Evolutionary conservation across 2,329 filamentous ascomycete species (phyloP).

Genomic region (Penicillium griseofulvum): DNA sequence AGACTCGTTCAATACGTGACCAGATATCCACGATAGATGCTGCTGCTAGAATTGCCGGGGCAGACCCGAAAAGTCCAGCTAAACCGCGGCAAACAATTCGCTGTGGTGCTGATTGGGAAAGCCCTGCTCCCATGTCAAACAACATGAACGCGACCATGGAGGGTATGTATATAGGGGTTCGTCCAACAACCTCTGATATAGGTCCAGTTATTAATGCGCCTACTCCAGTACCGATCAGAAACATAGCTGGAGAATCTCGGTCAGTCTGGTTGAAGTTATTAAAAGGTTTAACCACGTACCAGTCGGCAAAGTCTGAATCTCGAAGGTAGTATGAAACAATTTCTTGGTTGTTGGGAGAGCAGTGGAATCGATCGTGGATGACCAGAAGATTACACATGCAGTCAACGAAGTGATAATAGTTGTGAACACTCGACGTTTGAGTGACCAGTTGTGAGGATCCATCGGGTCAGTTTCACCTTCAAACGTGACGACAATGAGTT

Average conservation of each 20-base stretch:
- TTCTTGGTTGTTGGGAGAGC: conserved; percentile 42
- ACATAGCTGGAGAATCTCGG: conserved; percentile 27
- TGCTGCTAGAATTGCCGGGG: conserved; percentile 45
- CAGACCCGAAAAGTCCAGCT: conserved; percentile 49
- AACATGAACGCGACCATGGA: conserved; percentile 46
- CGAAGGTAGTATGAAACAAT: conserved; percentile 12
- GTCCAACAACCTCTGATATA: conserved; percentile 48
- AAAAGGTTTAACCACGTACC: conserved; percentile 42
- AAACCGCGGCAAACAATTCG: conserved; percentile 52
- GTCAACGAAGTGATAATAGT: conserved; percentile 34
- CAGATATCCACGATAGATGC: conserved; percentile 49
- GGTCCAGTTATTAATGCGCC: conserved; percentile 50
- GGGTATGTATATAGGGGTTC: conserved; percentile 52
- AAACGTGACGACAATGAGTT: conserved; percentile 43
- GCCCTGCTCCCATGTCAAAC: conserved; percentile 49
- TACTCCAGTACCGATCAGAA: conserved; percentile 48
- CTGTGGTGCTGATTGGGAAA: conserved; percentile 48
- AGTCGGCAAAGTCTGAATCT: conserved; percentile 42
- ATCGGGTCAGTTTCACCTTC: conserved; percentile 42
- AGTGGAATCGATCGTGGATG: conserved; percentile 51
- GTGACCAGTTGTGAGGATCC: conserved; percentile 49
- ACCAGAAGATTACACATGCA: conserved; percentile 49
- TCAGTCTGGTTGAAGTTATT: background rate
- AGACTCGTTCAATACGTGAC: conserved; percentile 47
- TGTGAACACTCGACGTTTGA: conserved; percentile 28